Evolutionary conservation across 169 alveolate genomes (phyloP), one percentile per base, ranked within the genome.

Genomic region (Plasmodium yoelii): DNA sequence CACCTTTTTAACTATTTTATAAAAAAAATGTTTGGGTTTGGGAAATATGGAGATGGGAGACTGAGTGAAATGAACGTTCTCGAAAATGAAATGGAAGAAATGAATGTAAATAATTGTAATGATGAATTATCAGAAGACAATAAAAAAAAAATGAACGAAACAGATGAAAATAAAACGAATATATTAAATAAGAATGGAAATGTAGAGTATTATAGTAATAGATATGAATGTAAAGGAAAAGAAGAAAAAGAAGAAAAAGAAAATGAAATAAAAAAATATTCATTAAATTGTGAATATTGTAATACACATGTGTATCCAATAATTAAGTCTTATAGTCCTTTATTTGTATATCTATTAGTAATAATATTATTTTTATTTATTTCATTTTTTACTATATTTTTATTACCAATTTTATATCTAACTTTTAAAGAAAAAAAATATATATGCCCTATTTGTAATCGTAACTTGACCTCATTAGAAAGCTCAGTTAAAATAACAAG

Each of bases 341-440:
- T 68, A 15, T 75, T 75, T 61, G 88, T 75, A 1, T 75, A 75
- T 57, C 3, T 75, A 5, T 34, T 75, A 12, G 47, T 75, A 22
- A 47, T 75, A 8, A 5, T 75, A n/a, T 75, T 75, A 19, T 75
- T 75, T 28, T 53, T 75, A 4, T 56, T 75, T 24, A 28, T 75
- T 1, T 75, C 88, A 0, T 75, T 75, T 39, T 75, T 75, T 67
- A 75, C 88, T 1, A 75, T 75, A 42, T 61, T 60, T 60, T 75
- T 75, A 63, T 15, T 75, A 49, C 88, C 88, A 46, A 39, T 75
- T 2, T 55, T 75, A 13, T 75, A 61, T 42, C 26, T 75, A 63
- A 75, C 88, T 10, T 75, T 75, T 75, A 75, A 75, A 42, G 69
- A 75, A 47, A 63, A 75, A 47, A 75, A 63, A 26, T 75, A 75